Base-by-base conservation (phyloP, 345 rosid species). In the Moricandia arvensis region DNA sequence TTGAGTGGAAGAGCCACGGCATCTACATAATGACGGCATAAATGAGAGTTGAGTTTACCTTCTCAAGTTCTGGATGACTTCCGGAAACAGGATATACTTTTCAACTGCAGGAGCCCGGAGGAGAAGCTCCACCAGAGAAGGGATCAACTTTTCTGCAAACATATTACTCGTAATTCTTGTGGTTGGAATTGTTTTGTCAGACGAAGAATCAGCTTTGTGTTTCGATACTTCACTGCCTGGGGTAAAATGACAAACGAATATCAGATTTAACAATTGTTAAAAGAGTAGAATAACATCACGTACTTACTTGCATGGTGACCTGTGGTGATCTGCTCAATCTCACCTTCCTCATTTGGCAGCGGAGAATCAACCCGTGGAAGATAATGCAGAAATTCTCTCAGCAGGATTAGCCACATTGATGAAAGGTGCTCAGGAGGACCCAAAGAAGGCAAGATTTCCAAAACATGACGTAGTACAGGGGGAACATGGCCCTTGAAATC, bases 361-460 rank as follows among this genome's bases (percentile, higher is more conserved):
- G 81, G 51, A 78, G 86, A 77, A 72, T 84, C 88, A 68, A 84
- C 74, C 59, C 63, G 80, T 61, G 97, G 97, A 75, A 95, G 97
- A 84, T 95, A 89, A 75, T 78, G 84, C 79, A 89, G 76, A 79
- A 88, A 83, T 70, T 85, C 87, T 79, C 91, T 82, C 9, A 87
- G 87, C 55, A 95, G 83, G 71, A 87, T 68, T 38, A 85, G 86
- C 99, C 99, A 92, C 92, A 88, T 86, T 62, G 97, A 87, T 60
- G 97, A 84, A 84, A 95, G 89, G 45, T 85, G 86, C 73, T 90
- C 90, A 7, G 89, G 76, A 54, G 99, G 99, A 43, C 75, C 80
- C 79, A 95, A 72, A 51, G 86, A 80, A 27, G 97, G 97, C 72
- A 90, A 77, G 73, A 89, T 80, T 70, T 92, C 99, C 74, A 95